phyloP scores from a whole-genome alignment of 106 monocot species.

The Acanthochlamys bracteata region DNA sequence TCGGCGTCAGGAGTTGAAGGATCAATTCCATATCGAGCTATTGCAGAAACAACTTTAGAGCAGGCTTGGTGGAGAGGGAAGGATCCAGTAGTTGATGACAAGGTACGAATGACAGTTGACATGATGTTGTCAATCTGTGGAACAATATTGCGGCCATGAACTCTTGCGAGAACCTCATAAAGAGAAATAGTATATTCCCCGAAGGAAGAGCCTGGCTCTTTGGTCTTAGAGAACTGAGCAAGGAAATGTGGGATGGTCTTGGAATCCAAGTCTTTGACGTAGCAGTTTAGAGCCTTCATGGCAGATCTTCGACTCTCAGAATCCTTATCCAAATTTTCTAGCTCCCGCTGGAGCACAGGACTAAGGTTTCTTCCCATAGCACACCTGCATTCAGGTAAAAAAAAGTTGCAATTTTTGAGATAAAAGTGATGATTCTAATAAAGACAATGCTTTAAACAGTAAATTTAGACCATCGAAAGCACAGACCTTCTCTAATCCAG shows the following conservation, averaged over 20 bases:
- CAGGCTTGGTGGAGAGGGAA: constrained; percentile 94
- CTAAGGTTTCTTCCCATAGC: constrained; percentile 9
- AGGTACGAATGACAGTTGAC: constrained; percentile 63
- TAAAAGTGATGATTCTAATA: no score
- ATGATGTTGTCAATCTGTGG: constrained; percentile 90
- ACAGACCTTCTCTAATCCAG: no score
- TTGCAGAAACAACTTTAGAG: constrained; percentile 83
- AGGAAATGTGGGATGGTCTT: constrained; percentile 78
- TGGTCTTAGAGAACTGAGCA: constrained; percentile 73
- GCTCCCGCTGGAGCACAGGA: constrained; percentile 8
- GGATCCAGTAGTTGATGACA: constrained; percentile 69
- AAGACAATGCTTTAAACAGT: no score
- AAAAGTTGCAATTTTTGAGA: no score
- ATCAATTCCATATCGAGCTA: constrained; percentile 93
- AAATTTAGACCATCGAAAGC: no score
- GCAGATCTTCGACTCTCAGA: constrained; percentile 73
- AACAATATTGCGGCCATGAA: constrained; percentile 83
- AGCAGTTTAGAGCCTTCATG: constrained; percentile 80
- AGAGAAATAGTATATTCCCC: constrained; percentile 89
- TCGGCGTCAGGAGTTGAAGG: constrained; percentile 56
- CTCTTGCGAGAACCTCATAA: constrained; percentile 84
- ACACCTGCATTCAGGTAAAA: background rate
- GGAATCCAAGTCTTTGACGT: constrained; percentile 71
- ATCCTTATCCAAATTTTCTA: constrained; percentile 70
- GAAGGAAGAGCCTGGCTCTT: constrained; percentile 33